Evolutionary conservation across 176 grass and related monocot genomes (phyloP).

Genomic region (Hordeum marinum): DNA sequence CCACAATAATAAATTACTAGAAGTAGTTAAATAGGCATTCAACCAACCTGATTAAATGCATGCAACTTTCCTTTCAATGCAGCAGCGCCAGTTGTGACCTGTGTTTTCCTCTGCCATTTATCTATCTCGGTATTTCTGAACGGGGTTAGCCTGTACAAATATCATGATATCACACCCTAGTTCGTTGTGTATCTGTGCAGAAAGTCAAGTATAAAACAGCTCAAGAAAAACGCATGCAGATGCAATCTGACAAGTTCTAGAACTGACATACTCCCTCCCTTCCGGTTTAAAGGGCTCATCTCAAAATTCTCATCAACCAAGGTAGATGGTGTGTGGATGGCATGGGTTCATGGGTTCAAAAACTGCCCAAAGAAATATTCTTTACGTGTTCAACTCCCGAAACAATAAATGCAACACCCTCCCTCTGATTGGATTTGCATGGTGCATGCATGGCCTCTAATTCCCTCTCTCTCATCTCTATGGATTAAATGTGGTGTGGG

Average conservation of each 20-base stretch:
- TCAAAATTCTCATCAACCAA: no score
- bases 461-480: no score
- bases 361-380: no score
- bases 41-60: conserved; percentile 78
- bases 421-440: no score
- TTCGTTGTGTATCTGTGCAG: background rate
- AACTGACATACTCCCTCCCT: background rate
- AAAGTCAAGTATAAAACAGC: background rate
- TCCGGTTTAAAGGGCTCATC: no score
- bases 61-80: conserved; percentile 89
- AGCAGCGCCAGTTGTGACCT: conserved; percentile 77
- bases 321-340: no score
- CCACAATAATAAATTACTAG: conserved; percentile 3
- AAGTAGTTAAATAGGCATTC: conserved; percentile 19
- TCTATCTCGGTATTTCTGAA: conserved; percentile 80
- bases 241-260: background rate
- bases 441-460: no score
- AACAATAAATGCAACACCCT: no score
- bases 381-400: no score
- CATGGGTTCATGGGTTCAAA: no score
- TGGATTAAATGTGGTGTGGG: no score
- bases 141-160: conserved; percentile 53
- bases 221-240: background rate
- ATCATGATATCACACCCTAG: background rate
- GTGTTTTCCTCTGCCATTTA: conserved; percentile 97